phyloP scores from a whole-genome alignment of 78 protist genomes.

The Dictyostelium purpureum region DNA sequence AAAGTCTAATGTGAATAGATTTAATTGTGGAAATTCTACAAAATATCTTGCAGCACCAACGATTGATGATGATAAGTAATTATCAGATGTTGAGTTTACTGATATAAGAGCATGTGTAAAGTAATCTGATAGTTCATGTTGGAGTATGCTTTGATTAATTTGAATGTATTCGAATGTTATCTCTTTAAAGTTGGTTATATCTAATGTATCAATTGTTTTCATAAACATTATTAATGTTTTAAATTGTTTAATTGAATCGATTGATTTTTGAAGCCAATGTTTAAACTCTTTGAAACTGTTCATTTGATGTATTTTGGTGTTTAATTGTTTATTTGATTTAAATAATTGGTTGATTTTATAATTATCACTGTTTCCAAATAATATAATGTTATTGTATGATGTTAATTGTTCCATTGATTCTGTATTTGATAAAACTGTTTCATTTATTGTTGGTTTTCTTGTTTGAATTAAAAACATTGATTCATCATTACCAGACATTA shows the following conservation, averaged over 20 bases:
- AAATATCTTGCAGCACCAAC: conserved; percentile 19
- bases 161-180: conserved; percentile 15
- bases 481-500: background rate
- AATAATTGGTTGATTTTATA: background rate
- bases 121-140: background rate
- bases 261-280: no score
- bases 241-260: background rate
- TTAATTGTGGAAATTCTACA: background rate
- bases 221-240: background rate
- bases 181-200: background rate
- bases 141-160: conserved; percentile 24
- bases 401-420: background rate
- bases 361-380: background rate
- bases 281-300: background rate
- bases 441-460: background rate
- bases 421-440: background rate
- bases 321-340: no score
- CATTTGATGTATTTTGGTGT: no score
- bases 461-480: background rate
- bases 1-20: background rate
- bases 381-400: background rate
- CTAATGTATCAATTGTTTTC: background rate
- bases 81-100: background rate
- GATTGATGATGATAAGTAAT: background rate
- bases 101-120: background rate